A percentile compares a stretch with the other conserved stretches of the same genome.
These are phyloP conservation scores for Erigeron philadelphicus DNA, from an alignment of 140 eudicot genomes.

Conservation along the genomic window DNA sequence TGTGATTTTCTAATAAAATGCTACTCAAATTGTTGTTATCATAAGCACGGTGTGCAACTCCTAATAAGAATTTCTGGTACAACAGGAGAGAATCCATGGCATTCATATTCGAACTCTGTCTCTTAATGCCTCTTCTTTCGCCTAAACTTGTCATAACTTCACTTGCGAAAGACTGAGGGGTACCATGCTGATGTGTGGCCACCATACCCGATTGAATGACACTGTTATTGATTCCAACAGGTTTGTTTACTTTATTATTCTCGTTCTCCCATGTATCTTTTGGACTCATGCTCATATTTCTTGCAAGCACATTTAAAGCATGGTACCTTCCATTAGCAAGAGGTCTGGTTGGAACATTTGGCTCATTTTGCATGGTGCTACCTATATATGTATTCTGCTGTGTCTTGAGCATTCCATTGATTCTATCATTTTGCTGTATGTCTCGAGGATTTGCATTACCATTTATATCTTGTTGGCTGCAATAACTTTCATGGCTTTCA, in stretches of 20 bases:
- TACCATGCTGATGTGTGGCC: constrained; percentile 4
- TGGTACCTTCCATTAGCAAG: background rate
- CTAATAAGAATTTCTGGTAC: constrained; percentile 24
- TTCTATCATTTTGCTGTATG: constrained; percentile 17
- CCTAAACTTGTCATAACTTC: background rate
- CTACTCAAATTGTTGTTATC: constrained; percentile 3
- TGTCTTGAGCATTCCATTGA: background rate
- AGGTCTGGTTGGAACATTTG: background rate
- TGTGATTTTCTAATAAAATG: constrained; percentile 26
- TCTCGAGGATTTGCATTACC: constrained; percentile 27
- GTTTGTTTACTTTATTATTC: constrained; percentile 14
- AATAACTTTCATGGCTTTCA: background rate
- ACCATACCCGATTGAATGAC: constrained; percentile 1
- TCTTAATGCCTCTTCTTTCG: constrained; percentile 42
- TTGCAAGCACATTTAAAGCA: background rate
- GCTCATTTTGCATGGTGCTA: background rate
- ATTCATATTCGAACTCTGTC: constrained; percentile 20
- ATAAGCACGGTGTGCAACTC: constrained; percentile 16
- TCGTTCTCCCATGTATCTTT: background rate
- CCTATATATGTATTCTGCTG: background rate
- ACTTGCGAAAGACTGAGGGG: background rate
- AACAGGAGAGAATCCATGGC: constrained; percentile 25
- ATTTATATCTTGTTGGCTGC: constrained; percentile 18
- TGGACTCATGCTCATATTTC: constrained; percentile 9
- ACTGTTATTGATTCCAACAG: background rate